Evolutionary conservation across 164 flowering plant genomes (phyloP).

Genomic region (Liquidambar formosana): DNA sequence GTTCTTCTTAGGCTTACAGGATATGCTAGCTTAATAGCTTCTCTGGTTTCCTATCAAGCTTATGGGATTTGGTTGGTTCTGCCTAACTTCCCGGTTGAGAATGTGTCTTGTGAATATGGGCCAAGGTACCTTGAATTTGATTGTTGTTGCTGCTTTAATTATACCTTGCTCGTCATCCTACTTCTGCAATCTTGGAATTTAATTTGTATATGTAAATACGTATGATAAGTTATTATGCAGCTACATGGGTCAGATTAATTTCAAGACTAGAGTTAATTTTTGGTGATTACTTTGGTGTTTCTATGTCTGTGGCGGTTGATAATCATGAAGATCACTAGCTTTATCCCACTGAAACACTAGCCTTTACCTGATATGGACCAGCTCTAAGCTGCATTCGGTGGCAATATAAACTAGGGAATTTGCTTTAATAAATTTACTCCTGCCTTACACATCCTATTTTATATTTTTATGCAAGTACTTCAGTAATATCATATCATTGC

Average conservation of each 20-base stretch:
- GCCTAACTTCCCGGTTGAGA: neutral
- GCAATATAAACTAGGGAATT: too few species aligned
- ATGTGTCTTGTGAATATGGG: constrained; percentile 15
- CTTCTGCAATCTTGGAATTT: constrained; percentile 7
- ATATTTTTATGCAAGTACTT: too few species aligned
- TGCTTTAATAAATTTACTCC: too few species aligned
- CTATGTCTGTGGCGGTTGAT: too few species aligned
- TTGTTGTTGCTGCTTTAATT: neutral
- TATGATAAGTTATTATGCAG: constrained; percentile 16
- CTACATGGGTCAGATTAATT: neutral
- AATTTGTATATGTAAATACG: constrained; percentile 9
- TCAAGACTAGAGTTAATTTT: too few species aligned
- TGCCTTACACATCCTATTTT: too few species aligned
- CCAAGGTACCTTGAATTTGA: neutral
- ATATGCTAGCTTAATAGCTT: neutral
- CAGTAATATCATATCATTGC: too few species aligned
- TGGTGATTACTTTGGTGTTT: too few species aligned
- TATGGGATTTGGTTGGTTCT: neutral
- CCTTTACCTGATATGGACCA: too few species aligned
- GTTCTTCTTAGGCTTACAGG: constrained; percentile 7
- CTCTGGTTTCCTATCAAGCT: neutral
- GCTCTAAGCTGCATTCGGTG: too few species aligned
- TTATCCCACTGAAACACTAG: too few species aligned
- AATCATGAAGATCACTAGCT: too few species aligned
- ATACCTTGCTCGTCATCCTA: neutral